Conservation (phyloP, 495 filamentous ascomycete genomes). For the Talaromyces adpressus region DNA sequence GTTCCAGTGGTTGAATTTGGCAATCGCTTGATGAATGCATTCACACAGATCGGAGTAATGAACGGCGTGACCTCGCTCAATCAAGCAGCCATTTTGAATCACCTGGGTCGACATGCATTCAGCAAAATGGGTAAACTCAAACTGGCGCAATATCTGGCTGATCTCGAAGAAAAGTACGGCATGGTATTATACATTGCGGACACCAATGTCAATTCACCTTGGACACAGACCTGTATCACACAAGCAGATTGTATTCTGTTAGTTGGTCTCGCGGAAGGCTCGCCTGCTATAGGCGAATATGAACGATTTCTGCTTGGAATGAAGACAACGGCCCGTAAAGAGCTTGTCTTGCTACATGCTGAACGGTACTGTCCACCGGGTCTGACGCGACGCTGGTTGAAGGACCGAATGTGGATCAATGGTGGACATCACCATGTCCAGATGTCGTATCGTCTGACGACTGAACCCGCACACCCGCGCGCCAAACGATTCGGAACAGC, state of each 20-base stretch:
- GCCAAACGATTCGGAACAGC: slow-evolving; percentile 74
- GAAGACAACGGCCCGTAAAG: slow-evolving; percentile 94
- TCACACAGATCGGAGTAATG: slow-evolving; percentile 78
- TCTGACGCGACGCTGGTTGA: slow-evolving; percentile 79
- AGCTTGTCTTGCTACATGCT: slow-evolving; percentile 85
- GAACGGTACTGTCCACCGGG: slow-evolving; percentile 85
- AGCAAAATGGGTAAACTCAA: slow-evolving; percentile 96
- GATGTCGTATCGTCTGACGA: slow-evolving; percentile 79
- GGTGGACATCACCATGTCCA: slow-evolving; percentile 98
- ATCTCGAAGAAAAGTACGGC: slow-evolving; percentile 94
- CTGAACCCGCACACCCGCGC: slow-evolving; percentile 70
- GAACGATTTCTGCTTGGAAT: slow-evolving; percentile 92
- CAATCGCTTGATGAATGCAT: slow-evolving; percentile 77
- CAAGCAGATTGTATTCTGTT: slow-evolving; percentile 95
- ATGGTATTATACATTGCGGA: slow-evolving; percentile 97
- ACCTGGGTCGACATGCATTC: slow-evolving; percentile 91
- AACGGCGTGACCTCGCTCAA: slow-evolving; percentile 91
- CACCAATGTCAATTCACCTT: slow-evolving; percentile 90
- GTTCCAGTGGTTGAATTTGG: slow-evolving; percentile 94
- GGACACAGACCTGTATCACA: slow-evolving; percentile 96
- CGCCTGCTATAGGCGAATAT: slow-evolving; percentile 87
- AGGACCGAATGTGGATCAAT: slow-evolving; percentile 95
- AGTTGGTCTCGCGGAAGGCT: slow-evolving; percentile 85
- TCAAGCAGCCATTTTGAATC: slow-evolving; percentile 87
- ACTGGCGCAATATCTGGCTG: slow-evolving; percentile 90